phyloP scores from a whole-genome alignment of 441 rosid genomes.

The Viola pubescens region DNA sequence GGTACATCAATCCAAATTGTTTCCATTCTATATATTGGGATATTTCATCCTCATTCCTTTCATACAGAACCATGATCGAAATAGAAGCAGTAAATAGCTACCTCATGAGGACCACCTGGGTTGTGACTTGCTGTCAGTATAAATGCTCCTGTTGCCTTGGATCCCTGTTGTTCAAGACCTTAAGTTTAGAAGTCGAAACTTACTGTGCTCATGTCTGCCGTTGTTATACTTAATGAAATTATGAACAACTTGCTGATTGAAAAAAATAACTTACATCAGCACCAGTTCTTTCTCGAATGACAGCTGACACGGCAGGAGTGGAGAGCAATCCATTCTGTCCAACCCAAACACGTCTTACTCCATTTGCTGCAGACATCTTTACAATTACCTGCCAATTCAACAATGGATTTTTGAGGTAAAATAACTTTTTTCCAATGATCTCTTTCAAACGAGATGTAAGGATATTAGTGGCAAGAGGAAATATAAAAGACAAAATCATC shows the following conservation, averaged over 20 bases:
- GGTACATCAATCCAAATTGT: neutral
- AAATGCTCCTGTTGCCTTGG: slow-evolving; percentile 87
- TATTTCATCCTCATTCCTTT: slow-evolving; percentile 3
- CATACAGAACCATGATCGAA: neutral
- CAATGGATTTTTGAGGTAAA: slow-evolving; percentile 5
- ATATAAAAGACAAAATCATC: neutral
- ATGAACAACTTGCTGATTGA: slow-evolving; percentile 6
- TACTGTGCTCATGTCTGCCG: slow-evolving; percentile 9
- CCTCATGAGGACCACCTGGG: slow-evolving; percentile 99
- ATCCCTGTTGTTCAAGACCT: slow-evolving; percentile 48
- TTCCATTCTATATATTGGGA: neutral
- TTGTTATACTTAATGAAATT: neutral
- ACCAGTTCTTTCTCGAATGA: slow-evolving; percentile 88
- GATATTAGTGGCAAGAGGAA: neutral
- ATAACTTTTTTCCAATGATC: neutral
- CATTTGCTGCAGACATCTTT: slow-evolving; percentile 95
- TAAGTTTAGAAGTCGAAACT: slow-evolving; percentile 17
- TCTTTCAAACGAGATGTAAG: neutral
- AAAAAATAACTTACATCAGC: slow-evolving; percentile 60
- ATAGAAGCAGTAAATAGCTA: slow-evolving; percentile 6
- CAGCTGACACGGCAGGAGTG: slow-evolving; percentile 98
- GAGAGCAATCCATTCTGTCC: slow-evolving; percentile 92
- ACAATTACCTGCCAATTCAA: slow-evolving; percentile 55
- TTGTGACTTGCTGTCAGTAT: slow-evolving; percentile 99
- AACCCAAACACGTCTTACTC: slow-evolving; percentile 89